A percentile compares a stretch with the other conserved stretches of the same genome.
Conservation (phyloP, 768 basidiomycete species). For the Kwoniella sp. region DNA sequence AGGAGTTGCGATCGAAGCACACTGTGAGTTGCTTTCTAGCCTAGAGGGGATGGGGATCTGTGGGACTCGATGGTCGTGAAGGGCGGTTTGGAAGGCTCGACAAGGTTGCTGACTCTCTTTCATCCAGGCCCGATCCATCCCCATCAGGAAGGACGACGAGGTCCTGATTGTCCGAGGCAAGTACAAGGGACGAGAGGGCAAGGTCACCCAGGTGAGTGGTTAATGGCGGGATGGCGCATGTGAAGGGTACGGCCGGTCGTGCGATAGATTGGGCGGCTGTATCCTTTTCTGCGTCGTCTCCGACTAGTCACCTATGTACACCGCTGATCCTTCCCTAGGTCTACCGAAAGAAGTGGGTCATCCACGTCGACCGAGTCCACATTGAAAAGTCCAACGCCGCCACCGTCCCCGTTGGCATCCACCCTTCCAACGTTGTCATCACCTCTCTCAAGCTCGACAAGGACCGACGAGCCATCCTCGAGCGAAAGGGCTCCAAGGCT, state of each 20-base stretch:
- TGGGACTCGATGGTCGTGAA: background rate
- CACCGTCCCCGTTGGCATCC: constrained; percentile 85
- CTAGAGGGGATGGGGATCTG: too few relatives aligned
- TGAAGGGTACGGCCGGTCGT: too few relatives aligned
- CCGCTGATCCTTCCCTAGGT: constrained; percentile 58
- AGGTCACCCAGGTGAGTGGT: constrained; percentile 63
- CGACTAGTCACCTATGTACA: too few relatives aligned
- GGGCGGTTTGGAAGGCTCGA: too few relatives aligned
- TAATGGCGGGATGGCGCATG: background rate
- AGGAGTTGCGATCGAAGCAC: constrained; percentile 89
- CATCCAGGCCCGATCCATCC: constrained; percentile 88
- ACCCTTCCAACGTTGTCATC: constrained; percentile 96
- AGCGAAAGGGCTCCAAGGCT: constrained; percentile 47
- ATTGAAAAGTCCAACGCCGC: constrained; percentile 97
- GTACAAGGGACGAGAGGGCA: constrained; percentile 98
- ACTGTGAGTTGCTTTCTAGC: constrained; percentile 59
- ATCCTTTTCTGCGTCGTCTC: too few relatives aligned
- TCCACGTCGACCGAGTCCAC: constrained; percentile 96
- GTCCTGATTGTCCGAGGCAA: constrained; percentile 94
- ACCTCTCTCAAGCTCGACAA: constrained; percentile 66
- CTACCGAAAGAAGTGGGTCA: constrained; percentile 98
- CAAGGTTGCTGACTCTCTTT: too few relatives aligned
- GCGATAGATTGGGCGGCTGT: too few relatives aligned
- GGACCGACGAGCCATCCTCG: constrained; percentile 51
- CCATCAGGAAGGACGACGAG: constrained; percentile 97